A percentile compares a stretch with the other conserved stretches of the same genome.
These are phyloP conservation scores for Plasmodium vinckei DNA, from an alignment of 169 alveolate species.

Conservation along the genomic window DNA sequence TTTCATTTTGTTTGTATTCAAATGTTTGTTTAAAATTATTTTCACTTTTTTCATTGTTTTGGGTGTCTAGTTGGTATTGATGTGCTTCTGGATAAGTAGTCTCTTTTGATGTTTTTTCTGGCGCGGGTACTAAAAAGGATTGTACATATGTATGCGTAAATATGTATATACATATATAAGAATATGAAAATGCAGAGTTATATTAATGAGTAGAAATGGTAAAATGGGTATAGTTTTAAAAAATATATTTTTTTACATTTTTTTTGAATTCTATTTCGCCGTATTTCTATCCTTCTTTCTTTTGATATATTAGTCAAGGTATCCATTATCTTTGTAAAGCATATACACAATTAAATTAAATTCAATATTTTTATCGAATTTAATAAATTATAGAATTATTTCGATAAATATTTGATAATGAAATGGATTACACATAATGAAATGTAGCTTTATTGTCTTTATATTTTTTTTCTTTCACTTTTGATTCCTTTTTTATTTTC, in stretches of 20 bases:
- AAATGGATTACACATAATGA: too few species aligned
- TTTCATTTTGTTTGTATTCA: conserved; percentile 38
- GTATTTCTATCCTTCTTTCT: conserved; percentile 65
- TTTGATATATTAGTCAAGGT: conserved; percentile 18
- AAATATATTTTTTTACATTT: conserved; percentile 26
- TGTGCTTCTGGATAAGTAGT: background rate
- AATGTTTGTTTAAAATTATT: conserved; percentile 16
- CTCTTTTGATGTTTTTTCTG: background rate
- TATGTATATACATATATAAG: too few species aligned
- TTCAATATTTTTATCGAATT: too few species aligned
- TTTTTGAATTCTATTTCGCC: conserved; percentile 42
- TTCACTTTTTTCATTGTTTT: background rate
- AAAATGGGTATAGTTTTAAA: background rate
- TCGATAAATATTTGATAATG: too few species aligned
- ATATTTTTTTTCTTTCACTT: too few species aligned
- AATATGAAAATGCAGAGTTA: background rate
- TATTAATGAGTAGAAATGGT: background rate
- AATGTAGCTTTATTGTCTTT: too few species aligned
- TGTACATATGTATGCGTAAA: too few species aligned
- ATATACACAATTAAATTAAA: background rate
- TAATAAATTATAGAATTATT: too few species aligned
- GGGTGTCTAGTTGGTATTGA: conserved; percentile 2
- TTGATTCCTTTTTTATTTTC: too few species aligned
- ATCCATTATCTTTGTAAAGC: conserved; percentile 24
- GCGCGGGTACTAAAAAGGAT: too few species aligned